Evolutionary conservation across 2,329 filamentous ascomycete genomes (phyloP).

Genomic region (Tetracladium maxilliforme): DNA sequence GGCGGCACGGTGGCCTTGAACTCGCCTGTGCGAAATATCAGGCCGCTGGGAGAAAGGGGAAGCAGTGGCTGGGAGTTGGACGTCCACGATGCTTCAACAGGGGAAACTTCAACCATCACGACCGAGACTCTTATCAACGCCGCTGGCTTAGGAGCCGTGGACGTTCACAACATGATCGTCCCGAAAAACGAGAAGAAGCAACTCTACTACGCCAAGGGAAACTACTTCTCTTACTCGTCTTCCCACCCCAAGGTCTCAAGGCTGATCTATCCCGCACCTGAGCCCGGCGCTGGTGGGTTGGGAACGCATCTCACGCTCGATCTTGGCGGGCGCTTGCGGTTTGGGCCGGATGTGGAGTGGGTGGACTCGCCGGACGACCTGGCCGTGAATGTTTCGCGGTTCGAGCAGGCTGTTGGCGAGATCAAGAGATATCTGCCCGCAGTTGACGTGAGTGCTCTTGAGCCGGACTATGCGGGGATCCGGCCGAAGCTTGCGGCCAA

Average conservation of each 20-base stretch:
- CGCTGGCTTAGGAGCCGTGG: constrained; percentile 66
- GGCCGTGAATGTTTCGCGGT: constrained; percentile 45
- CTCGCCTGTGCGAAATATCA: constrained; percentile 47
- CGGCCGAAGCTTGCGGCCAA: constrained; percentile 62
- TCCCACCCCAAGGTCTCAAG: constrained; percentile 51
- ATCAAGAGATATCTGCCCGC: constrained; percentile 69
- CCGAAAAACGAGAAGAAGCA: constrained; percentile 36
- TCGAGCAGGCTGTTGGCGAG: constrained; percentile 54
- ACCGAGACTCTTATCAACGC: constrained; percentile 70
- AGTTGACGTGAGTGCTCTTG: constrained; percentile 50
- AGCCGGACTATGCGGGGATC: constrained; percentile 81
- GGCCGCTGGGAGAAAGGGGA: constrained; percentile 30
- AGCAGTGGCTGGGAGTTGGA: constrained; percentile 54
- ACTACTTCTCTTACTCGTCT: constrained; percentile 75
- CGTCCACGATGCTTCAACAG: constrained; percentile 28
- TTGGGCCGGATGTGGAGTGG: constrained; percentile 95
- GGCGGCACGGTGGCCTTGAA: constrained; percentile 63
- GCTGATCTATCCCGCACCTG: constrained; percentile 77
- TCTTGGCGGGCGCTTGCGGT: constrained; percentile 68
- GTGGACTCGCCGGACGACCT: constrained; percentile 57
- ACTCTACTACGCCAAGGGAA: constrained; percentile 82
- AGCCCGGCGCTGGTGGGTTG: constrained; percentile 68
- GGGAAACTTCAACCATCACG: constrained; percentile 44
- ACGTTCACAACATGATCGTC: constrained; percentile 70
- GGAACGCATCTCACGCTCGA: constrained; percentile 93